These are phyloP conservation scores for Circinella minor DNA, from an alignment of 371 early-diverging fungal genomes.

Conservation along the genomic window DNA sequence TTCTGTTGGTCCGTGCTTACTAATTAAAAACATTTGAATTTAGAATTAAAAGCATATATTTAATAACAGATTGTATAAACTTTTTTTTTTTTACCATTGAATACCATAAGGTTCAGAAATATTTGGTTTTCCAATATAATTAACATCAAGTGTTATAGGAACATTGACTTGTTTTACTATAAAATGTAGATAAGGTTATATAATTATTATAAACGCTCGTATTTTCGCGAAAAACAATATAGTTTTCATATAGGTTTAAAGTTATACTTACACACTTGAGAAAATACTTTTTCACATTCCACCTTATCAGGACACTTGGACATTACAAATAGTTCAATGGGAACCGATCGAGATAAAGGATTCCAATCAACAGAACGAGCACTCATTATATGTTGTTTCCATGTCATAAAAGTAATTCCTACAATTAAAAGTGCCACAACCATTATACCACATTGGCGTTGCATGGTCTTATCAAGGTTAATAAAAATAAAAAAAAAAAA, in stretches of 20 bases:
- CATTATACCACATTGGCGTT: conserved; percentile 4
- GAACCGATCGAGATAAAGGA: conserved; percentile 18
- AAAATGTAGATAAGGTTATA: not conserved
- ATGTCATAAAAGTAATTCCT: not conserved
- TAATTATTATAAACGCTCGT: too few relatives aligned
- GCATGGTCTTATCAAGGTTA: not conserved
- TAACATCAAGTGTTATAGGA: conserved; percentile 29
- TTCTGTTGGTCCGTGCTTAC: conserved; percentile 53
- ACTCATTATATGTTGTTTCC: not conserved
- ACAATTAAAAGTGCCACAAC: not conserved
- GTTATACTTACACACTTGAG: conserved; percentile 47
- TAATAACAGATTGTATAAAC: too few relatives aligned
- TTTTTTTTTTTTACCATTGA: conserved; percentile 35
- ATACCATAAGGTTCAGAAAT: conserved; percentile 18
- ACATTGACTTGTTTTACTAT: conserved; percentile 21
- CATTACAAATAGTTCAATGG: conserved; percentile 55
- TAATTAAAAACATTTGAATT: not conserved
- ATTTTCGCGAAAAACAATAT: too few relatives aligned
- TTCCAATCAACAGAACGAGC: not conserved
- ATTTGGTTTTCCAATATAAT: conserved; percentile 30
- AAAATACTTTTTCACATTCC: conserved; percentile 45
- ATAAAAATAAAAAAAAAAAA: not conserved
- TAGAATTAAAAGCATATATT: too few relatives aligned
- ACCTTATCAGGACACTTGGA: conserved; percentile 55
- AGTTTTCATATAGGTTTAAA: too few relatives aligned